Evolutionary conservation across 116 monocot genomes (phyloP).

Genomic region (Iris pallida): DNA sequence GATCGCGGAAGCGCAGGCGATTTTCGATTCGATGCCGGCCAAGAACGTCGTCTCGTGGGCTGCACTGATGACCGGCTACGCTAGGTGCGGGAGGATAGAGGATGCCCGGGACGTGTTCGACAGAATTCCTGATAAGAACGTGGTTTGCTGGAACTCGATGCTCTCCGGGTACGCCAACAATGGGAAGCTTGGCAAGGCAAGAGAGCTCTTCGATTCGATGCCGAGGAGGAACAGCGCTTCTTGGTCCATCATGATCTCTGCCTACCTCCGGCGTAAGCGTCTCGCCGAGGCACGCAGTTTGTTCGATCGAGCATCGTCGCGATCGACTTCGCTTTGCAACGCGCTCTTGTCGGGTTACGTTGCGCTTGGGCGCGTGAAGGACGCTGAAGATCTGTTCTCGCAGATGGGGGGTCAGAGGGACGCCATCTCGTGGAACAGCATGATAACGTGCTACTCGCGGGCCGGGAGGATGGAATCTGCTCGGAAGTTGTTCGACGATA

Average conservation of each 20-base stretch:
- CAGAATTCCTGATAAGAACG: conserved; percentile 48
- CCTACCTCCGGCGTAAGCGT: conserved; percentile 34
- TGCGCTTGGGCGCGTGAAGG: conserved; percentile 20
- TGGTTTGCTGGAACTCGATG: conserved; percentile 72
- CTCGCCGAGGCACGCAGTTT: conserved; percentile 31
- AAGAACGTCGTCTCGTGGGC: conserved; percentile 44
- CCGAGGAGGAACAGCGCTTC: conserved; percentile 40
- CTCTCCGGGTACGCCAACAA: conserved; percentile 41
- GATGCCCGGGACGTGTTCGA: conserved; percentile 45
- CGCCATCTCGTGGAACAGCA: conserved; percentile 35
- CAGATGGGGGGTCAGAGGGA: conserved; percentile 21
- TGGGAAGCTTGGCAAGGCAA: conserved; percentile 30
- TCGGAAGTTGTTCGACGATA: conserved; percentile 38
- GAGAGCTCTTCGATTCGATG: conserved; percentile 55
- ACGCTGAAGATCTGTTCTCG: conserved; percentile 31
- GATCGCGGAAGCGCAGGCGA: conserved; percentile 22
- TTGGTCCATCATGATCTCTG: conserved; percentile 52
- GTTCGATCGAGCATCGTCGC: conserved; percentile 31
- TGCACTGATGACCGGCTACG: conserved; percentile 47
- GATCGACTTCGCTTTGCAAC: conserved; percentile 25
- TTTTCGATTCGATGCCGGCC: conserved; percentile 39
- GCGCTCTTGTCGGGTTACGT: conserved; percentile 32
- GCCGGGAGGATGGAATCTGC: conserved; percentile 43
- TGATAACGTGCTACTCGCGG: conserved; percentile 46
- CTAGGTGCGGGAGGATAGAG: conserved; percentile 26